These are phyloP conservation scores for Eragrostis nindensis DNA, from an alignment of 176 grass and related monocot species.

Conservation along the genomic window DNA sequence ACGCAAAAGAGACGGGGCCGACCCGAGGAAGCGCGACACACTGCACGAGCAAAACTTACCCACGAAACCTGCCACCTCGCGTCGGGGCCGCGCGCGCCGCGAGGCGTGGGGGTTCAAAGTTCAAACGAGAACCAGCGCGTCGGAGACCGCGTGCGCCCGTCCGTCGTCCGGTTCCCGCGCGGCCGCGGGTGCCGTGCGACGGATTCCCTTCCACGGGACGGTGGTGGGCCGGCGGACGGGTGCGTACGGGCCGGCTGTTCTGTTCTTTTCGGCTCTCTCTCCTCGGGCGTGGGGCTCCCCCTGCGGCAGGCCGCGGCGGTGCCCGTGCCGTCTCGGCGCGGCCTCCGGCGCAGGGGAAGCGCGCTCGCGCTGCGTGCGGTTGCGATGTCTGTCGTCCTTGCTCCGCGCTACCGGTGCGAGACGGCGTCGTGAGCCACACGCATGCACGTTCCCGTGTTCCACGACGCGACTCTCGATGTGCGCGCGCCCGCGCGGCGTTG, in stretches of 20 bases:
- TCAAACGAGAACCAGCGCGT: too few species aligned
- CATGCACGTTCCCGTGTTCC: slow-evolving; percentile 1
- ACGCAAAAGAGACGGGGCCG: background rate
- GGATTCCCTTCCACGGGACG: slow-evolving; percentile 26
- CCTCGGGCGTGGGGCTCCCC: background rate
- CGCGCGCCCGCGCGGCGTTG: background rate
- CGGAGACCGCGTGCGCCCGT: slow-evolving; percentile 21
- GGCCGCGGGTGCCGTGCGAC: background rate
- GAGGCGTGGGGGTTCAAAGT: background rate
- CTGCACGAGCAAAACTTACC: background rate
- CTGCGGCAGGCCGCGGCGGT: background rate
- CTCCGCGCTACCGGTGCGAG: background rate
- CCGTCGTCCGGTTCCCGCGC: background rate
- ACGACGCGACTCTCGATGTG: background rate
- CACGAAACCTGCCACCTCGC: background rate
- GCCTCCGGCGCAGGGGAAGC: too few species aligned
- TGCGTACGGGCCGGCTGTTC: background rate
- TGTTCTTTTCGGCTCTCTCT: too few species aligned
- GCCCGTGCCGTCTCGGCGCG: slow-evolving; percentile 6
- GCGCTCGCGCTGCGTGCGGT: too few species aligned
- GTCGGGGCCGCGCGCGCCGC: background rate
- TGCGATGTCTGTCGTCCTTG: background rate
- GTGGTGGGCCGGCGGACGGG: background rate
- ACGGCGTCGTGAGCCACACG: background rate
- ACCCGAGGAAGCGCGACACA: background rate